Conservation (phyloP, 2,329 filamentous ascomycete species). For the Monilinia fructigena region DNA sequence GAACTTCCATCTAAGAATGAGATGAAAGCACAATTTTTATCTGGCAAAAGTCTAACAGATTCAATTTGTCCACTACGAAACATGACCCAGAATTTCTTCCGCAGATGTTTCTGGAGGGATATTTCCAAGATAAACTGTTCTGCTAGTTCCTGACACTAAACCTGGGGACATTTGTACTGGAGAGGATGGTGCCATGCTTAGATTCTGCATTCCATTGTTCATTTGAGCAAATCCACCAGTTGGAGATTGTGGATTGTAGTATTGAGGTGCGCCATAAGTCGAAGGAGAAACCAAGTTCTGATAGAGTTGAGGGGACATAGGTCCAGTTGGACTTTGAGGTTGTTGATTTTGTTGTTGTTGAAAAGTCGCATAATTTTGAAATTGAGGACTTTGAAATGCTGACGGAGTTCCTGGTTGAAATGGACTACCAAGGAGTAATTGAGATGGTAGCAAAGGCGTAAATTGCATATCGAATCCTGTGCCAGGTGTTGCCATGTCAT, state of each 20-base stretch:
- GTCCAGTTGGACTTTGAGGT: conserved; percentile 72
- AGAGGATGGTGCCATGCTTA: conserved; percentile 62
- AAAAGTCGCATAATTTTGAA: conserved; percentile 79
- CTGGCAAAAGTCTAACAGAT: conserved; percentile 91
- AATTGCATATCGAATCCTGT: conserved; percentile 98
- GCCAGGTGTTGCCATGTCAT: conserved; percentile 81
- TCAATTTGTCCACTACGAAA: conserved; percentile 95
- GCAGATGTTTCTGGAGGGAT: conserved; percentile 97
- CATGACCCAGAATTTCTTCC: conserved; percentile 94
- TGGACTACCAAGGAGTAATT: conserved; percentile 90
- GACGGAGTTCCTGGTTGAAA: conserved; percentile 94
- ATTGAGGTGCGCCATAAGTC: conserved; percentile 75
- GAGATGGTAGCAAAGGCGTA: conserved; percentile 89
- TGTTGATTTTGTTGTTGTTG: conserved; percentile 51
- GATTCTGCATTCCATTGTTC: conserved; percentile 46
- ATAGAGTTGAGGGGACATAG: conserved; percentile 80
- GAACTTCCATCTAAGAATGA: conserved; percentile 98
- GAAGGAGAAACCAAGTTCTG: conserved; percentile 84
- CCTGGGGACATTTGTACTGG: conserved; percentile 75
- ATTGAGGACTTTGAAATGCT: conserved; percentile 87
- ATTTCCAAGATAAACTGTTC: conserved; percentile 96
- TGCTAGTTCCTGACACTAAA: conserved; percentile 84
- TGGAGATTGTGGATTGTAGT: conserved; percentile 82
- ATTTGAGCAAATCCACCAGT: conserved; percentile 64
- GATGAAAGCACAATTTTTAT: conserved; percentile 99